Base-by-base conservation (phyloP, 148 eudicot species). In the Pouteria glomerata region DNA sequence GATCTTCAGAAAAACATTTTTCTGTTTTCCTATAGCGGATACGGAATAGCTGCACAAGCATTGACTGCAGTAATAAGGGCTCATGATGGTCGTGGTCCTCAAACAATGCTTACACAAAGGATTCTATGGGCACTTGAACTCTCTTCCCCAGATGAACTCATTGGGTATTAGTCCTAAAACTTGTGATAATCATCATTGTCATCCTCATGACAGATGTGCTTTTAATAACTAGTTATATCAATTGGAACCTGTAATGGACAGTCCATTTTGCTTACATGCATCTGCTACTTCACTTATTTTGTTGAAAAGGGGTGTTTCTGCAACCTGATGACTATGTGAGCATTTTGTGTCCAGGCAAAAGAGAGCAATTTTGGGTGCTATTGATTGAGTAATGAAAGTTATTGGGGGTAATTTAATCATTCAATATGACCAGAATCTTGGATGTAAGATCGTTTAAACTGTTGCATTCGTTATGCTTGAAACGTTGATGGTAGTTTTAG, bases 21-120 rank as follows among this genome's bases (percentile, higher is more conserved):
- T 51, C 16, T 70, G 69, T 72, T 53, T 72, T 18, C 41, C 48
- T 85, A 87, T 83, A 91, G 97, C 83, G 97, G 94, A 69, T 91
- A 87, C 80, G 97, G 97, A 74, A 89, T 91, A 64, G 84, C 90
- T 62, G 94, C 97, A 62, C 87, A 84, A 79, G 97, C 97, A 68
- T 79, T 91, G 84, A 89, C 94, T 44, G 94, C 97, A 69, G 85
- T 89, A 58, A 62, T 91, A 72, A 87, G 88, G 86, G 97, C 94
- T 58, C 85, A 91, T 63, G 97, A 91, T 76, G 97, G 97, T 47
- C 97, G 97, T 76, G 97, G 97, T 65, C 87, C 87, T 1, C 53
- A 72, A 57, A 89, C 97, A 31, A 77, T 76, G 66, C 91, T 91
- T 74, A 78, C 88, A 26, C 41, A 69, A 31, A 77, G 79, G 52